Base-by-base conservation (phyloP, 306 rosid species). In the Malus sylvestris region DNA sequence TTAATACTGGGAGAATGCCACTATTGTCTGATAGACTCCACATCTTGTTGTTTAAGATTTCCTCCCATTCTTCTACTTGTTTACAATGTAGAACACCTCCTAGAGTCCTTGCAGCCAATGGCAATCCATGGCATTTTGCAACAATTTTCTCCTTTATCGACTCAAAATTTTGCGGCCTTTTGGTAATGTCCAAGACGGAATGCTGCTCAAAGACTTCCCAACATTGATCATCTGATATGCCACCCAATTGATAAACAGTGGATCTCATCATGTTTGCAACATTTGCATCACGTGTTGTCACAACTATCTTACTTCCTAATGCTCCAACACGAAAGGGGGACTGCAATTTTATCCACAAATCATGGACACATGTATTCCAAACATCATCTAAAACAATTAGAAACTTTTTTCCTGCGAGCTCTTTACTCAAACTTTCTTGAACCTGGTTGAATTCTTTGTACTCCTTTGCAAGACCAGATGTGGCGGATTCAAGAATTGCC, bases 91-190 rank as follows among this genome's bases (percentile, higher is more conserved):
- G 53, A 9, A 80, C 68, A 68, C 84, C 79, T 10, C 81, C 82
- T 12, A 80, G 23, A 10, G 86, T 55, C 76, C 45, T 85, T 49
- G 78, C 44, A 8, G 86, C 84, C 44, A 85, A 73, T 0, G 86
- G 89, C 45, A 81, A 27, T 4, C 83, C 79, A 15, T 6, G 33
- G 49, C 89, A 85, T 19, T 73, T 80, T 2, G 38, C 42, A 8
- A 62, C 76, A 38, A 85, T 77, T 22, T 80, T 45, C 30, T 68
- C 60, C 0, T 81, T 60, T 6, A 82, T 59, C 5, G 29, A 75
- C 57, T 27, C 46, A 1, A 68, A 2, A 4, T n/a, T 6, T 18
- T 53, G 10, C 60, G 51, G 4, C 32, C 23, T 65, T 5, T 7
- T 45, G 35, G 22, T 67, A 8, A 29, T 61, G 45, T 57, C 1